These are phyloP conservation scores for Annulohypoxylon moriforme DNA, from an alignment of 495 filamentous ascomycete species.

Conservation along the genomic window DNA sequence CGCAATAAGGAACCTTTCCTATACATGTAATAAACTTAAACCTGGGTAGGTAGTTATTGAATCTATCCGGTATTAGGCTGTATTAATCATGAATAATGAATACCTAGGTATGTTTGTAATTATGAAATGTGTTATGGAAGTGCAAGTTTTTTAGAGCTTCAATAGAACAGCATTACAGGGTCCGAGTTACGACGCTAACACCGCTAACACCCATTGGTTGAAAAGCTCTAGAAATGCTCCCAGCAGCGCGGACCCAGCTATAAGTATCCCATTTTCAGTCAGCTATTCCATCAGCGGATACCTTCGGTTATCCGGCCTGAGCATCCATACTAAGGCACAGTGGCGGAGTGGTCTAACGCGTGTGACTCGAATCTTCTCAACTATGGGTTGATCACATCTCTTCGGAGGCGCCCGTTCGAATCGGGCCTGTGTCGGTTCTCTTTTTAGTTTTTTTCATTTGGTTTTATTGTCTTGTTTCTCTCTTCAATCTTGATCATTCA, in stretches of 20 bases:
- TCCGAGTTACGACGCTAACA: neutral
- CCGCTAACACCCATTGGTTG: neutral
- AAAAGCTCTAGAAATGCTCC: neutral
- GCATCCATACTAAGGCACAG: neutral
- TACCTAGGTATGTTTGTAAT: no score
- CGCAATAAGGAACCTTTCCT: no score
- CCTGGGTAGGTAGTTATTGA: no score
- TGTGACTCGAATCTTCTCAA: constrained; percentile 29
- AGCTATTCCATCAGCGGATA: neutral
- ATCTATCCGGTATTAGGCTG: no score
- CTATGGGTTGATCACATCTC: constrained; percentile 24
- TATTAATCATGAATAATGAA: no score
- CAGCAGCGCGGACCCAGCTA: neutral
- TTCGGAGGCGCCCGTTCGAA: constrained; percentile 34
- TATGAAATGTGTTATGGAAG: no score
- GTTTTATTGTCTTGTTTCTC: neutral
- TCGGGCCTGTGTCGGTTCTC: constrained; percentile 22
- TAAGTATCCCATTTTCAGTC: neutral
- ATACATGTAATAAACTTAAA: no score
- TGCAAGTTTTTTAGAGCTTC: no score
- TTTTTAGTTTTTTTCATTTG: neutral
- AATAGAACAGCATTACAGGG: no score
- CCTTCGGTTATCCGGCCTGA: neutral
- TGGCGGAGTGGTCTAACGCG: constrained; percentile 28
- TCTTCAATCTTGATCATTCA: no score